phyloP scores from a whole-genome alignment of 768 basidiomycete species.

The Postia placenta region DNA sequence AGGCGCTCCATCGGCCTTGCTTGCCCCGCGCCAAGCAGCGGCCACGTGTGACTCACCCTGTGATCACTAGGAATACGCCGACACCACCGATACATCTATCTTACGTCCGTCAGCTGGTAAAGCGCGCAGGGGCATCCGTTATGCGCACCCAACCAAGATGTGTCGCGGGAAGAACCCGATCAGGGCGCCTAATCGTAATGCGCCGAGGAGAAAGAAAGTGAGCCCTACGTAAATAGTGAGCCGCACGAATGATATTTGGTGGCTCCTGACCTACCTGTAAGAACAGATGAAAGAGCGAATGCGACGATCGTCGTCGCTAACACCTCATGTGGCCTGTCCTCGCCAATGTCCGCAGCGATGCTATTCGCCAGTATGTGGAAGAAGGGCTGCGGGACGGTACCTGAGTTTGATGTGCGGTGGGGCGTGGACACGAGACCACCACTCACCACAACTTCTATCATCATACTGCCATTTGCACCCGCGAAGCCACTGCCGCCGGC shows the following conservation, averaged over 20 bases:
- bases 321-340: conserved; percentile 59
- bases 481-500: conserved; percentile 85
- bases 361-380: conserved; percentile 85
- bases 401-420: too few species aligned
- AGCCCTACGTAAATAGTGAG: conserved; percentile 39
- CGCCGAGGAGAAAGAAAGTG: conserved; percentile 82
- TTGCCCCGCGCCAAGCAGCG: too few species aligned
- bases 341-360: conserved; percentile 69
- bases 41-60: conserved; percentile 53
- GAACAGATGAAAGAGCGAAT: conserved; percentile 77
- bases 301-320: conserved; percentile 91
- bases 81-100: conserved; percentile 90
- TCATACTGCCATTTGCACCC: conserved; percentile 92
- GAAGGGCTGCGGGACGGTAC: conserved; percentile 65
- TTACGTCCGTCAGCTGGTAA: background rate
- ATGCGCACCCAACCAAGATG: conserved; percentile 79
- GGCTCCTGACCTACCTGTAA: conserved; percentile 82
- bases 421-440: background rate
- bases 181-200: conserved; percentile 73
- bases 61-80: conserved; percentile 85
- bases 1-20: too few species aligned
- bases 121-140: background rate
- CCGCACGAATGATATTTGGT: too few species aligned
- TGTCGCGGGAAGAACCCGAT: conserved; percentile 96
- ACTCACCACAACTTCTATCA: conserved; percentile 95